Conservation (phyloP, 768 basidiomycete species). For the Mycena crocata region DNA sequence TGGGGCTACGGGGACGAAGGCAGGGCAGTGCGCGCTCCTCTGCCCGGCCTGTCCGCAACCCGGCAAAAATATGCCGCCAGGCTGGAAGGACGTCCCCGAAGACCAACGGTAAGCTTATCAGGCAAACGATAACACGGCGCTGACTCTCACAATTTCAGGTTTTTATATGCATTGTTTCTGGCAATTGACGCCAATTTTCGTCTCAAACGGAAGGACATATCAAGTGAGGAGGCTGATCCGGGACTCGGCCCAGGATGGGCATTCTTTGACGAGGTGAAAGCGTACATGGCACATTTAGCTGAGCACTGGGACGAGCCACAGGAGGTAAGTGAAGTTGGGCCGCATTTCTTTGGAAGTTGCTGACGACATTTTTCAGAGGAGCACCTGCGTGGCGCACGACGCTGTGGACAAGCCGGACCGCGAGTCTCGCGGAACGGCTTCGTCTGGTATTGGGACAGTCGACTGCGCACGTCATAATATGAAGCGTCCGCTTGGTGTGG, state of each 20-base stretch:
- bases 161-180: not conserved
- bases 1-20: not conserved
- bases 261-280: constrained; percentile 4
- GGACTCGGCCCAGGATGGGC: not conserved
- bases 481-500: constrained; percentile 19
- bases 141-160: not conserved
- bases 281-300: constrained; percentile 4
- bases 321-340: constrained; percentile 4
- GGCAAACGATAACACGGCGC: too few relatives aligned
- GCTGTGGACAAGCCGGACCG: constrained; percentile 9
- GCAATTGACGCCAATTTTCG: constrained; percentile 6
- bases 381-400: constrained; percentile 16
- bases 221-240: not conserved
- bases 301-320: constrained; percentile 10
- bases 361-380: too few relatives aligned
- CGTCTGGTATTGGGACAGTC: constrained; percentile 26
- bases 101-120: not conserved
- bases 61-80: constrained; percentile 11
- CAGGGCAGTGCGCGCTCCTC: constrained; percentile 21
- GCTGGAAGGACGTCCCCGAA: not conserved
- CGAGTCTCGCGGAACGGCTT: constrained; percentile 5
- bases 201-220: constrained; percentile 17
- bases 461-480: constrained; percentile 31
- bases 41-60: constrained; percentile 18
- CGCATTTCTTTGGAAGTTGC: too few relatives aligned